phyloP scores from a whole-genome alignment of 768 basidiomycete genomes.

The Boletus rufocinnamomeus region DNA sequence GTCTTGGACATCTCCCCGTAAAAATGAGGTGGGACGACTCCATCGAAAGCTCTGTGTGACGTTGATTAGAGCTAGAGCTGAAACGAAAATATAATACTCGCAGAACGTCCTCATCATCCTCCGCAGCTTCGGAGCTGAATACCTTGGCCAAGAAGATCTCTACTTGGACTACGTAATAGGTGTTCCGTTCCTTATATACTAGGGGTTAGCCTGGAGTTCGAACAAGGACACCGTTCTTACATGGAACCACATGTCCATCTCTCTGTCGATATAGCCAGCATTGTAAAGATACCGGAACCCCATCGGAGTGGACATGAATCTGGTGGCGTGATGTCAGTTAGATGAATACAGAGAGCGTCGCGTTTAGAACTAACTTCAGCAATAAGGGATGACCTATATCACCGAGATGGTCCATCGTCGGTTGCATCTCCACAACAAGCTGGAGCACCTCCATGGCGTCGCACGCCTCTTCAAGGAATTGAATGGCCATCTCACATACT shows the following conservation, averaged over 20 bases:
- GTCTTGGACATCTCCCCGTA: constrained; percentile 99
- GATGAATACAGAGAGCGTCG: not conserved
- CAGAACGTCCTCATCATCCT: constrained; percentile 72
- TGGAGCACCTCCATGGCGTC: constrained; percentile 82
- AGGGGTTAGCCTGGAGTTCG: constrained; percentile 9
- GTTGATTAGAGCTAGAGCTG: constrained; percentile 2
- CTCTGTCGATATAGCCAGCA: constrained; percentile 89
- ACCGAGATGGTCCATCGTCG: constrained; percentile 93
- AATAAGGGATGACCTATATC: constrained; percentile 88
- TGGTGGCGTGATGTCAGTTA: constrained; percentile 32
- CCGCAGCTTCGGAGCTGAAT: constrained; percentile 54
- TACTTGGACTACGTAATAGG: constrained; percentile 90
- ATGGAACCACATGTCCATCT: constrained; percentile 96
- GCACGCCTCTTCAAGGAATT: constrained; percentile 87
- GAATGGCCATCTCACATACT: constrained; percentile 88
- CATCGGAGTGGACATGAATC: constrained; percentile 92
- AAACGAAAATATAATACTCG: constrained; percentile 27
- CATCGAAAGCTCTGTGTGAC: constrained; percentile 66
- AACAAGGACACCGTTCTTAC: constrained; percentile 45
- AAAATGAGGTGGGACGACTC: constrained; percentile 91
- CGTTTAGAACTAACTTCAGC: constrained; percentile 61
- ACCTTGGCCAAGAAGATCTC: constrained; percentile 88
- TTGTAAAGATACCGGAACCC: constrained; percentile 93
- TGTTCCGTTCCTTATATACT: constrained; percentile 79
- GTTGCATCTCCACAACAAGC: constrained; percentile 91